A percentile compares a stretch with the other conserved stretches of the same genome.
These are phyloP conservation scores for Trichoderma polysporum DNA, from an alignment of 2,329 filamentous ascomycete species.

Conservation along the genomic window DNA sequence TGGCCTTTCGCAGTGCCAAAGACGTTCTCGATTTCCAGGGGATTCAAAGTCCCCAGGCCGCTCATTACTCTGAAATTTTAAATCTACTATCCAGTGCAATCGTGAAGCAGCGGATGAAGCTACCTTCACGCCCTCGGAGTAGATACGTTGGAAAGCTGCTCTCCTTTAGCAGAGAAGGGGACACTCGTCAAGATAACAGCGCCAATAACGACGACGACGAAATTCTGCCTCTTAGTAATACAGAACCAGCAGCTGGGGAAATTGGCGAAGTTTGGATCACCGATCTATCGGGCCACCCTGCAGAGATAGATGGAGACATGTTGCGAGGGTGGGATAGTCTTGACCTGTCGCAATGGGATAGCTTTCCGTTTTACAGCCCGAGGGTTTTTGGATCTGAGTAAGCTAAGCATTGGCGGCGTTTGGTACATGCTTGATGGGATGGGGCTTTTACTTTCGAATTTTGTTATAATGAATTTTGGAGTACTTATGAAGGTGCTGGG, in stretches of 20 bases:
- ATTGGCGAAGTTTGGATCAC: conserved; percentile 19
- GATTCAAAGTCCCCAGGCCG: conserved; percentile 53
- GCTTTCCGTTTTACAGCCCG: conserved; percentile 27
- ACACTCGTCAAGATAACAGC: background rate
- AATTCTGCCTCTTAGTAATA: background rate
- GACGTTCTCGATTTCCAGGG: conserved; percentile 50
- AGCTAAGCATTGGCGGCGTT: background rate
- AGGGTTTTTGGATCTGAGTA: conserved; percentile 12
- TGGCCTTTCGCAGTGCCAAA: conserved; percentile 50
- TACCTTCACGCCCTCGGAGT: conserved; percentile 26
- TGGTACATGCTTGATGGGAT: too few species aligned
- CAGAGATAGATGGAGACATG: conserved; percentile 22
- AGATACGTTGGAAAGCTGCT: conserved; percentile 33
- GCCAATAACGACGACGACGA: background rate
- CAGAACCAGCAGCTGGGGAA: background rate
- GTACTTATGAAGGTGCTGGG: background rate
- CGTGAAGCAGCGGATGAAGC: conserved; percentile 37
- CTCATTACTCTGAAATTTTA: conserved; percentile 58
- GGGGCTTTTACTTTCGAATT: background rate
- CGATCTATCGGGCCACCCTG: conserved; percentile 5
- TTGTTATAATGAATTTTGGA: too few species aligned
- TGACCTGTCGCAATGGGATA: conserved; percentile 36
- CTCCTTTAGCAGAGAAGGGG: conserved; percentile 21
- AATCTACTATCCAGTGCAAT: conserved; percentile 47
- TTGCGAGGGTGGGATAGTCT: conserved; percentile 33